A percentile compares a stretch with the other conserved stretches of the same genome.
Evolutionary conservation across 2,329 filamentous ascomycete genomes (phyloP).

Genomic region (Fusarium goolgardi): DNA sequence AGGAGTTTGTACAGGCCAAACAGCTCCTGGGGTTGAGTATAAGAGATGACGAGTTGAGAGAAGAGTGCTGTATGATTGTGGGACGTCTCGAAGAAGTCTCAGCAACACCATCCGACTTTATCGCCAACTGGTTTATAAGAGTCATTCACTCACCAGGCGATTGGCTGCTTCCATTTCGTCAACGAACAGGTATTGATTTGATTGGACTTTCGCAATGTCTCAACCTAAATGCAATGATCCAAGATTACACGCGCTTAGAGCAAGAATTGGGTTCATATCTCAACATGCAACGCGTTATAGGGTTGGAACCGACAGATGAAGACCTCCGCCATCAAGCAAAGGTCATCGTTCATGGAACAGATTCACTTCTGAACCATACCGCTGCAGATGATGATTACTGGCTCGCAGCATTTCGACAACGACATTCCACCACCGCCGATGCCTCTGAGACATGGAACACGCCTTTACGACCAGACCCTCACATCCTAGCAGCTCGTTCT

Average conservation of each 20-base stretch:
- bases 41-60: conserved; percentile 30
- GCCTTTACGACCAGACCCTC: conserved; percentile 1
- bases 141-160: conserved; percentile 32
- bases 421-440: conserved; percentile 29
- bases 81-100: conserved; percentile 37
- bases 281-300: conserved; percentile 28
- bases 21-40: conserved; percentile 18
- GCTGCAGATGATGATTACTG: conserved; percentile 44
- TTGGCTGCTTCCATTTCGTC: conserved; percentile 40
- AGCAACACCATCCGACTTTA: conserved; percentile 39
- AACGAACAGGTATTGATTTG: conserved; percentile 24
- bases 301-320: conserved; percentile 34
- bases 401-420: conserved; percentile 38
- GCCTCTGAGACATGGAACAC: conserved; percentile 15
- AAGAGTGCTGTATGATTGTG: conserved; percentile 42
- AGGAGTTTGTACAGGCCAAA: conserved; percentile 33
- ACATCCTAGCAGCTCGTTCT: conserved; percentile 20
- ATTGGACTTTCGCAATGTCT: neutral
- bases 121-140: conserved; percentile 43
- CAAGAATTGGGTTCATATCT: conserved; percentile 34
- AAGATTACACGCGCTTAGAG: conserved; percentile 40
- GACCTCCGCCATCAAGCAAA: conserved; percentile 39
- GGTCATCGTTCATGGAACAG: conserved; percentile 36
- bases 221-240: conserved; percentile 31
- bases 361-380: conserved; percentile 30